Evolutionary conservation across 495 filamentous ascomycete species (phyloP), one percentile per base, ranked within the genome.

Genomic region (Hypoxylon lienhwacheense): DNA sequence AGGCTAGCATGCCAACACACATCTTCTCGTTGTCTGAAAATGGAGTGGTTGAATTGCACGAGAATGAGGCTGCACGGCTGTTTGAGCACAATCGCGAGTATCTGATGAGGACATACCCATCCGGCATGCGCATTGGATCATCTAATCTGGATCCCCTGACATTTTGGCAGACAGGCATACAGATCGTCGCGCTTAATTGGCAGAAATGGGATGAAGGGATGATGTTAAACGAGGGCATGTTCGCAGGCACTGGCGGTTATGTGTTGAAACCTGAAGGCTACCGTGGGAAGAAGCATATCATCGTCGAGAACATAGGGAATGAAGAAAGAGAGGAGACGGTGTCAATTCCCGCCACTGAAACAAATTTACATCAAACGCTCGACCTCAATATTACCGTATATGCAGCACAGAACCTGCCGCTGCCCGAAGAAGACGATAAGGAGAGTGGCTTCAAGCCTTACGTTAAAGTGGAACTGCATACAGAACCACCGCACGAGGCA

Each of bases 141-240:
- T 90, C 89, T 0, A 97, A 96, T 62, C 78, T 90, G 7, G 88
- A 96, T 59, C 91, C 92, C 0, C 77, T 80, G 1, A 73, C 83
- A 24, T 91, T 90, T 74, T 97, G 92, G 92, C 76, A 88, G 2
- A 85, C 88, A 52, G 92, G 92, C 7, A 87, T 93, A 3, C 92
- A 97, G 71, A 85, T 96, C 34, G 90, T 95, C 0, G 92, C 92
- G 1, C 76, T 97, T 31, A 97, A 97, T 70, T 97, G 92, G 91
- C 92, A 97, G 61, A 85, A 84, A 46, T 83, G 84, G 63, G 92
- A 97, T 63, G 84, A 86, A 48, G 91, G 89, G 8, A 95, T 90
- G 87, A 97, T 97, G 92, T 80, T 96, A 1, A 96, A 96, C 63
- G 83, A 90, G 61, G 92, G 82, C 48, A 92, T 97, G 90, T 97